Percentiles rank a stretch among this genome's conserved stretches.
phyloP scores from a whole-genome alignment of 768 basidiomycete genomes.

The Tremella yokohamensis region DNA sequence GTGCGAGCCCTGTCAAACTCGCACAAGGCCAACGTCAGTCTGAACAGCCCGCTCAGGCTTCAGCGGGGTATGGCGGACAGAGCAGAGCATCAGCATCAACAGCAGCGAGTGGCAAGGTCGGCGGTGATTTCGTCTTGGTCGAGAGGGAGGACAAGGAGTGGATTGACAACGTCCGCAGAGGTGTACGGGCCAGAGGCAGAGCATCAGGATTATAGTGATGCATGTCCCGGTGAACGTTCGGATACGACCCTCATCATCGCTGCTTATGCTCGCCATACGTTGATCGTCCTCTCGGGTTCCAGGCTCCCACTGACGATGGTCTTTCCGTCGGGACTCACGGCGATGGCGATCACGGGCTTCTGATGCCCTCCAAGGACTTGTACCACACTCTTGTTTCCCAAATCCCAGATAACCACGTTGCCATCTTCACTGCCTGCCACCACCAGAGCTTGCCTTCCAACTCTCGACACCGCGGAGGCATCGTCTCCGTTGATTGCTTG shows the following conservation, averaged over 20 bases:
- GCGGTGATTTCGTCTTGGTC: slow-evolving; percentile 36
- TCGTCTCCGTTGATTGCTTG: slow-evolving; percentile 25
- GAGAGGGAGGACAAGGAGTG: slow-evolving; percentile 43
- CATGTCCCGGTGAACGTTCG: not conserved
- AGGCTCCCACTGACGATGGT: slow-evolving; percentile 84
- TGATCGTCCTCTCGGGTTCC: slow-evolving; percentile 81
- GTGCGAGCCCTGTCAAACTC: slow-evolving; percentile 16
- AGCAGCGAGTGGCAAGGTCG: slow-evolving; percentile 1
- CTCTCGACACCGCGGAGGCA: slow-evolving; percentile 23
- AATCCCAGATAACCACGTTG: slow-evolving; percentile 83
- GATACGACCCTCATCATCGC: not conserved
- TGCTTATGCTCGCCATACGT: slow-evolving; percentile 60
- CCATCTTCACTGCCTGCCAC: slow-evolving; percentile 86
- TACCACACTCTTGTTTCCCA: slow-evolving; percentile 72
- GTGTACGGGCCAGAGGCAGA: slow-evolving; percentile 31
- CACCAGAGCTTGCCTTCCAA: slow-evolving; percentile 56
- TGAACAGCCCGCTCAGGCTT: not conserved
- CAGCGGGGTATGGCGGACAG: not conserved
- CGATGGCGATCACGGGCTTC: slow-evolving; percentile 78
- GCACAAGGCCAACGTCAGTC: not conserved
- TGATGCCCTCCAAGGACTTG: slow-evolving; percentile 57
- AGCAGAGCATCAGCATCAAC: not conserved
- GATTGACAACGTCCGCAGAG: slow-evolving; percentile 41
- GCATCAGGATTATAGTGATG: slow-evolving; percentile 11
- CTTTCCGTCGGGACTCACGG: slow-evolving; percentile 59